These are phyloP conservation scores for Brettanomyces nanus DNA, from an alignment of 805 yeast species.

Conservation along the genomic window DNA sequence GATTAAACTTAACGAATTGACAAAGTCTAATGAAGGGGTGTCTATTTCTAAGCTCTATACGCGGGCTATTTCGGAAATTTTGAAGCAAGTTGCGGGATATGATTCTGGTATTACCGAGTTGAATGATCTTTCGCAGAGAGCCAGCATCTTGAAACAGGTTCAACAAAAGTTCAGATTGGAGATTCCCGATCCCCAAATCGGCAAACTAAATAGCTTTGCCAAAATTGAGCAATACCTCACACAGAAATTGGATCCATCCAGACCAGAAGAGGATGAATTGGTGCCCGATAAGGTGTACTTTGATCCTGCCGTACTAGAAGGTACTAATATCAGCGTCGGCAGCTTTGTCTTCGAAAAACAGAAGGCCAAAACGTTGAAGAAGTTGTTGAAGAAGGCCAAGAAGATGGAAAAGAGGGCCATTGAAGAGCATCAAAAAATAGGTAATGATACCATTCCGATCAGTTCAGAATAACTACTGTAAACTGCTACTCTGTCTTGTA, in stretches of 20 bases:
- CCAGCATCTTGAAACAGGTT: conserved; percentile 38
- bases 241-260: conserved; percentile 28
- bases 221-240: conserved; percentile 32
- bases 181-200: conserved; percentile 43
- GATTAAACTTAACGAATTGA: conserved; percentile 9
- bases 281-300: conserved; percentile 66
- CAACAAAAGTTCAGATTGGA: conserved; percentile 41
- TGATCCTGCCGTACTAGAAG: conserved; percentile 43
- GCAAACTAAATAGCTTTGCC: conserved; percentile 31
- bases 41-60: conserved; percentile 7
- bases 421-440: conserved; percentile 5
- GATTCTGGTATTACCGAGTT: conserved; percentile 13
- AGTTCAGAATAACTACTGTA: too few relatives aligned
- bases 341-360: conserved; percentile 39
- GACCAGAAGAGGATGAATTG: conserved; percentile 49
- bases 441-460: not conserved
- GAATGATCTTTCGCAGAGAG: conserved; percentile 40
- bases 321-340: conserved; percentile 50
- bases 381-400: conserved; percentile 32
- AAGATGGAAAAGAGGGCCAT: conserved; percentile 17
- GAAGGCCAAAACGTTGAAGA: conserved; percentile 37
- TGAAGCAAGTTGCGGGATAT: conserved; percentile 8
- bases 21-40: conserved; percentile 4
- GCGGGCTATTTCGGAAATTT: conserved; percentile 9
- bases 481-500: too few relatives aligned